Conservation (phyloP, 768 basidiomycete species). For the Pholiota microspora region DNA sequence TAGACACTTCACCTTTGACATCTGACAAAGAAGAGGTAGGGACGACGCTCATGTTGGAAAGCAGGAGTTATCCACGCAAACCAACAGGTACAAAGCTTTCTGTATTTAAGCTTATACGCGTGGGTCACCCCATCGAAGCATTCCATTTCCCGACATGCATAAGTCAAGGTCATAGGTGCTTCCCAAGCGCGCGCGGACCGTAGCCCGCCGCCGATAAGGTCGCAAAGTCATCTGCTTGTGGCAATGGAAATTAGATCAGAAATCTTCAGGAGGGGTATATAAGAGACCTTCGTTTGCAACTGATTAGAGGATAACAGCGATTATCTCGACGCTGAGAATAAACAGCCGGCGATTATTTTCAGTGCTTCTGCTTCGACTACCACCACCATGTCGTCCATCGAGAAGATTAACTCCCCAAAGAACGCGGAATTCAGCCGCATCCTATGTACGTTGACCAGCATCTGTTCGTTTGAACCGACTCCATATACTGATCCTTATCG, state of each 20-base stretch:
- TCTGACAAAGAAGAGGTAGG: constrained; percentile 2
- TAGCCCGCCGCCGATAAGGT: background rate
- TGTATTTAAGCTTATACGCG: background rate
- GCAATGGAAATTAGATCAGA: background rate
- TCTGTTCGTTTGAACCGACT: constrained; percentile 13
- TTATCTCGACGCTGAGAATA: too few species aligned
- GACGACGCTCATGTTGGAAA: constrained; percentile 5
- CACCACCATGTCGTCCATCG: constrained; percentile 39
- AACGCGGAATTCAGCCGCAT: constrained; percentile 44
- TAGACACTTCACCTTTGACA: background rate
- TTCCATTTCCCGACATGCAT: background rate
- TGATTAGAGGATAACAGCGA: background rate
- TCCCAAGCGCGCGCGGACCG: background rate
- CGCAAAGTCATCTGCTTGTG: background rate
- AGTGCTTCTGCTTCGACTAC: too few species aligned
- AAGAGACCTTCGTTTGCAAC: background rate
- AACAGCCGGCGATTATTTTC: background rate
- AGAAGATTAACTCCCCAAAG: constrained; percentile 54
- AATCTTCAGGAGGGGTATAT: background rate
- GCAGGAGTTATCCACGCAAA: background rate
- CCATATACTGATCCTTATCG: background rate
- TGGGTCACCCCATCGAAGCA: background rate
- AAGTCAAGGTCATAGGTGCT: background rate
- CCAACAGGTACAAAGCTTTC: background rate
- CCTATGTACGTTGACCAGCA: constrained; percentile 37